Base-by-base conservation (phyloP, 2,329 filamentous ascomycete genomes). In the Chaetothyriales sp. region DNA sequence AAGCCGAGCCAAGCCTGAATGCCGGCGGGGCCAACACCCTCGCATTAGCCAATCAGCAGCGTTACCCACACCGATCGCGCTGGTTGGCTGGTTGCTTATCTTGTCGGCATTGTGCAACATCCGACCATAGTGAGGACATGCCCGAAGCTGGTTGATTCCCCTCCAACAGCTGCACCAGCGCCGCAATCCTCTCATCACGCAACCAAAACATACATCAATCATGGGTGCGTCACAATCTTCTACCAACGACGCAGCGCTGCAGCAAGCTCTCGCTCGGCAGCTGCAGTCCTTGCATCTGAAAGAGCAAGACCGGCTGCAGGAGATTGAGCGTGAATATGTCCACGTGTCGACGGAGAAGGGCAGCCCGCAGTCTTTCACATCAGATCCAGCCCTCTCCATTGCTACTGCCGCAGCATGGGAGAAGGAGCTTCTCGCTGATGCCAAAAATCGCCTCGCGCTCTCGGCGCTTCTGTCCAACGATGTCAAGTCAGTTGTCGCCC, bases 371-470 rank as follows among this genome's bases (percentile, higher is more conserved):
- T 63, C 52, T 54, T 57, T 53, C 44, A 58, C 59, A 2, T 44
- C 53, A 33, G 59, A 60, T 20, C 59, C 59, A 67, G 51, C 70
- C 48, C 56, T 87, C 2, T 75, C 75, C 1, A 64, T 80, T 10
- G 63, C 71, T 10, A 66, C 73, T 4, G 70, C 81, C 9, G 67
- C 72, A 53, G 65, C 74, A 47, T 85, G 82, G 81, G 78, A 85
- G 66, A 72, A 73, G 47, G 69, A 75, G 58, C 69, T 85, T 33
- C 71, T 86, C 56, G 68, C 75, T 46, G 80, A 86, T 62, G 77
- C 82, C 76, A 71, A 80, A 72, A 79, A 80, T 62, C 86, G 85
- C 55, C 81, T 94, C 13, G 87, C 86, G 4, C 75, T 92, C 33
- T 80, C 82, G 1, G 85, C 85, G 1, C 73, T 94, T 48, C 82